Evolutionary conservation across 306 rosid species (phyloP).

Genomic region (Vicia faba): DNA sequence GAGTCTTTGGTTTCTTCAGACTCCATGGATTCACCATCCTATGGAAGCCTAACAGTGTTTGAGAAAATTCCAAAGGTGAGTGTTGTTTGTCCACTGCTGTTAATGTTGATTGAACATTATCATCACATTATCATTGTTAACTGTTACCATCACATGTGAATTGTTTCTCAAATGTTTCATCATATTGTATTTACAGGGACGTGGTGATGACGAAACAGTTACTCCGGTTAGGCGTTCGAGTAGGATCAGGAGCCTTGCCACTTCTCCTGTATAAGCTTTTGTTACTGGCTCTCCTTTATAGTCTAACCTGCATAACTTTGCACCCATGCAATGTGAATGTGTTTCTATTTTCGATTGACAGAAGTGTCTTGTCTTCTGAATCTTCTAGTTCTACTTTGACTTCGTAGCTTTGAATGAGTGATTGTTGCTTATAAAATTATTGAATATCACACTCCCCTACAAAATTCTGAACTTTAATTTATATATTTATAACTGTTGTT

Average conservation of each 20-base stretch:
- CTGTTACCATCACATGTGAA: not conserved
- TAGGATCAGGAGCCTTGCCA: constrained; percentile 58
- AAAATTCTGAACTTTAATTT: too few relatives aligned
- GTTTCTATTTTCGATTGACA: constrained; percentile 14
- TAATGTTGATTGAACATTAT: not conserved
- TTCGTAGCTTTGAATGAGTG: constrained; percentile 22
- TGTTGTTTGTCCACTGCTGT: not conserved
- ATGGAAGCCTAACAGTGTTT: constrained; percentile 81
- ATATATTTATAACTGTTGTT: too few relatives aligned
- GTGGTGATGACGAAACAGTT: constrained; percentile 52
- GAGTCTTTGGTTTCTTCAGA: constrained; percentile 76
- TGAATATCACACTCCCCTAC: too few relatives aligned
- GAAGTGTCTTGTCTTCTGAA: constrained; percentile 45
- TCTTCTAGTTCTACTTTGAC: not conserved
- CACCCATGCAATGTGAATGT: constrained; percentile 7
- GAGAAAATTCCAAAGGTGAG: constrained; percentile 71
- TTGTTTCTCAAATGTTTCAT: constrained; percentile 4
- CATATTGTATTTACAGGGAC: constrained; percentile 44
- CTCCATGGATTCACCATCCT: constrained; percentile 62
- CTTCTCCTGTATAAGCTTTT: constrained; percentile 50
- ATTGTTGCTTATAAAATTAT: too few relatives aligned
- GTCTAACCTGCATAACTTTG: constrained; percentile 3
- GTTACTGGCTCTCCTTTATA: constrained; percentile 19
- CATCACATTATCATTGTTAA: constrained; percentile 7
- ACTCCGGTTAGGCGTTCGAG: constrained; percentile 93